Percentiles rank a stretch among this genome's conserved stretches.
Conservation (phyloP, 768 basidiomycete genomes). For the Royoungia palumana region DNA sequence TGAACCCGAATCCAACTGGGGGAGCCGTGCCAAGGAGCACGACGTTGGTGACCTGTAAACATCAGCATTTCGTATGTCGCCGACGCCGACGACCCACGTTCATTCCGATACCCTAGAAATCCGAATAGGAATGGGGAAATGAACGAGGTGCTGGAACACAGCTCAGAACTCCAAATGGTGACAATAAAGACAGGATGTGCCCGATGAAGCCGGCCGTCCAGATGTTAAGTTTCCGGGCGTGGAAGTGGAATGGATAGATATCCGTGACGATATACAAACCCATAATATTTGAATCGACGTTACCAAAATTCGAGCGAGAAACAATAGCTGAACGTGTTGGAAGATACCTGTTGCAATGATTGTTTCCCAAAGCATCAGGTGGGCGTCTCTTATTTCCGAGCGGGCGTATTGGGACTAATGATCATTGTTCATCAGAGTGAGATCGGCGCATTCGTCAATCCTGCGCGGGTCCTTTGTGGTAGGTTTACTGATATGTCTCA, state of each 20-base stretch:
- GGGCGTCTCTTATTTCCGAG: neutral
- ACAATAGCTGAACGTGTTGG: neutral
- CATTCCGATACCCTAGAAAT: constrained; percentile 39
- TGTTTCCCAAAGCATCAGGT: constrained; percentile 35
- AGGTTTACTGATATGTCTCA: constrained; percentile 1
- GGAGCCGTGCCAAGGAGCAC: constrained; percentile 49
- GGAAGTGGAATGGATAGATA: constrained; percentile 52
- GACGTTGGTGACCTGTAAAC: constrained; percentile 48
- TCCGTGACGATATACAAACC: constrained; percentile 47
- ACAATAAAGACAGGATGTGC: constrained; percentile 44
- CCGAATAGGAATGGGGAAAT: constrained; percentile 31
- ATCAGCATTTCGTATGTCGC: neutral
- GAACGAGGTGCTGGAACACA: constrained; percentile 30
- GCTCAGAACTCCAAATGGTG: constrained; percentile 20
- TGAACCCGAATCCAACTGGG: constrained; percentile 48
- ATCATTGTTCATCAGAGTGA: constrained; percentile 32
- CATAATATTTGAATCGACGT: constrained; percentile 18
- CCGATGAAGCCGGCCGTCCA: constrained; percentile 54
- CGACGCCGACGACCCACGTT: constrained; percentile 28
- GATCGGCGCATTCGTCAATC: constrained; percentile 42
- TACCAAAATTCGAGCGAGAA: neutral
- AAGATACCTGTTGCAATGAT: constrained; percentile 40
- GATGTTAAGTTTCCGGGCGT: constrained; percentile 48
- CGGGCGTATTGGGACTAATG: neutral
- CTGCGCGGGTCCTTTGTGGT: constrained; percentile 34